Evolutionary conservation across 2,329 filamentous ascomycete genomes (phyloP).

Genomic region (Pyrenophora teres): DNA sequence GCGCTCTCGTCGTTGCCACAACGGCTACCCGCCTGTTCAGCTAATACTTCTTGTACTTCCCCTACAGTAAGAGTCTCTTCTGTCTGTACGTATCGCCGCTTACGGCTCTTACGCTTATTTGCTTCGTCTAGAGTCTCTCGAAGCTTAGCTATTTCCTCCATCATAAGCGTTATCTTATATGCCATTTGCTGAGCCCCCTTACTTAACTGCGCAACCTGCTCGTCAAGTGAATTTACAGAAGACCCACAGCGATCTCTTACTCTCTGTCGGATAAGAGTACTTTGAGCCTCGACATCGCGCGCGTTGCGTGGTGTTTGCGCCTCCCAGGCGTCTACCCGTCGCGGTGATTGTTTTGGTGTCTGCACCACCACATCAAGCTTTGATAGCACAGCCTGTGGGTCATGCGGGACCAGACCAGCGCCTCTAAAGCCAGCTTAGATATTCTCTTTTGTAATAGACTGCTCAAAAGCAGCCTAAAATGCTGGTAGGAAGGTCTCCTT

Average conservation of each 20-base stretch:
- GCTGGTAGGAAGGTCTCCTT: not conserved
- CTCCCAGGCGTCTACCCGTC: slow-evolving; percentile 4
- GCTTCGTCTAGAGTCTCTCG: not conserved
- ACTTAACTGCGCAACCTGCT: slow-evolving; percentile 6
- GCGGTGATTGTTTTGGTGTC: slow-evolving; percentile 14
- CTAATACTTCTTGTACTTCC: not conserved
- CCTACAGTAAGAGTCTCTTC: not conserved
- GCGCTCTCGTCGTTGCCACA: not conserved
- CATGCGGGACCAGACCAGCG: slow-evolving; percentile 36
- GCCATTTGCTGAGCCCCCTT: slow-evolving; percentile 12
- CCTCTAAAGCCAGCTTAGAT: slow-evolving; percentile 36
- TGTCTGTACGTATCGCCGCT: not conserved
- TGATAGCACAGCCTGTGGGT: slow-evolving; percentile 38
- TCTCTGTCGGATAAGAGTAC: slow-evolving; percentile 10
- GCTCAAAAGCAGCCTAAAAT: not conserved
- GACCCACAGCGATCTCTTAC: slow-evolving; percentile 8
- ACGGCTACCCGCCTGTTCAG: not conserved
- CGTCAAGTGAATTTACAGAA: slow-evolving; percentile 6
- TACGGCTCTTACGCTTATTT: not conserved
- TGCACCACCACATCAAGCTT: slow-evolving; percentile 35
- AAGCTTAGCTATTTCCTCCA: not conserved
- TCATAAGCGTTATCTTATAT: slow-evolving; percentile 11
- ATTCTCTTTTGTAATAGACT: slow-evolving; percentile 8
- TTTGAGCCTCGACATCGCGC: slow-evolving; percentile 11
- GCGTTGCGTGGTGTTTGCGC: slow-evolving; percentile 18